phyloP scores from a whole-genome alignment of 1,284 basidiomycete genomes.

The Limonomyces culmigenus region DNA sequence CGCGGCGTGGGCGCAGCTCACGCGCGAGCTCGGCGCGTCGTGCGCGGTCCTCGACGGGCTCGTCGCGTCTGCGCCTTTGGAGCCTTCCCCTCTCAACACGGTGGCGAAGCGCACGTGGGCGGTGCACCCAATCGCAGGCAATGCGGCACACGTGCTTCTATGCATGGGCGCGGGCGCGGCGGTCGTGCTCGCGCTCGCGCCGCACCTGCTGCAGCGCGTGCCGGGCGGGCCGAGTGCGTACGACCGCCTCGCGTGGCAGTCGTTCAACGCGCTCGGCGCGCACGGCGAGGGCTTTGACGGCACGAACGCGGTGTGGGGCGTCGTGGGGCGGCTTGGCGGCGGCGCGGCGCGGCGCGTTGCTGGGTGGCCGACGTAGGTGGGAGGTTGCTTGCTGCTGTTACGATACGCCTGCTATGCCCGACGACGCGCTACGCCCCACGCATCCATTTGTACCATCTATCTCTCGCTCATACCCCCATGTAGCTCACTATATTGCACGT shows the following conservation, averaged over 20 bases:
- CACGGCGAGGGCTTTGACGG: slow-evolving; percentile 49
- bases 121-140: slow-evolving; percentile 9
- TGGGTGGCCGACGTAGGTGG: slow-evolving; percentile 48
- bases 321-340: slow-evolving; percentile 44
- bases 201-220: slow-evolving; percentile 36
- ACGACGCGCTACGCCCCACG: too few species aligned
- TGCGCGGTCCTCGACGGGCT: slow-evolving; percentile 64
- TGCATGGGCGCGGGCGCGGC: slow-evolving; percentile 39
- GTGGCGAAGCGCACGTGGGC: slow-evolving; percentile 11
- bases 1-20: slow-evolving; percentile 60
- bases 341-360: slow-evolving; percentile 56
- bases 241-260: slow-evolving; percentile 62
- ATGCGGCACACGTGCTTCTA: slow-evolving; percentile 26
- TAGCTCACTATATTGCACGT: too few species aligned
- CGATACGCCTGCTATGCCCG: too few species aligned
- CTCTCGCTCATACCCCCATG: too few species aligned
- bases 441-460: too few species aligned
- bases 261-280: slow-evolving; percentile 54
- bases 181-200: slow-evolving; percentile 23
- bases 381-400: too few species aligned
- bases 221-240: slow-evolving; percentile 57
- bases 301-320: slow-evolving; percentile 37
- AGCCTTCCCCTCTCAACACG: slow-evolving; percentile 47
- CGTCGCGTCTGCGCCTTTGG: slow-evolving; percentile 36
- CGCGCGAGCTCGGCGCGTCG: slow-evolving; percentile 59